Evolutionary conservation across 352 stramenopile genomes (phyloP).

Genomic region (Aphanomyces invadans): DNA sequence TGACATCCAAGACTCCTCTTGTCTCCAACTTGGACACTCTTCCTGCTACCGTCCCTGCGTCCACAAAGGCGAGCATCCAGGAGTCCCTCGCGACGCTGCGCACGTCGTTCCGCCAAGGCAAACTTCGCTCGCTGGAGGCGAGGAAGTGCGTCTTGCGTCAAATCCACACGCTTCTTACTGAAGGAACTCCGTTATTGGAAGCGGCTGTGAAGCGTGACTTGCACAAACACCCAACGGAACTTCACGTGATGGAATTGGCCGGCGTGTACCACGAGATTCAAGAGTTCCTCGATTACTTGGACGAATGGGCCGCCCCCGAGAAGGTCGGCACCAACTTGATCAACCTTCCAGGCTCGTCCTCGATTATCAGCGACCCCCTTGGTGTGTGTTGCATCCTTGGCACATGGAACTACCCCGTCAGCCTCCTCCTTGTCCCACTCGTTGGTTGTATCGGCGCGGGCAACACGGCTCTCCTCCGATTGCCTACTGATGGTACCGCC

Average conservation of each 20-base stretch:
- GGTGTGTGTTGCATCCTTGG: slow-evolving; percentile 86
- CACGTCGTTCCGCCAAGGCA: slow-evolving; percentile 4
- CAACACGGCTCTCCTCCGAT: slow-evolving; percentile 90
- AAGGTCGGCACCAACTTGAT: slow-evolving; percentile 44
- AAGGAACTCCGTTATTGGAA: slow-evolving; percentile 40
- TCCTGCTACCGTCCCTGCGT: neutral
- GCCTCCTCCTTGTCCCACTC: slow-evolving; percentile 71
- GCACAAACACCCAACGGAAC: slow-evolving; percentile 64
- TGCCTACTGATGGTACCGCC: slow-evolving; percentile 81
- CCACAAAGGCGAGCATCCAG: neutral
- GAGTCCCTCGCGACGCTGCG: neutral
- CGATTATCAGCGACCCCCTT: slow-evolving; percentile 58
- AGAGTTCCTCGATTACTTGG: slow-evolving; percentile 58
- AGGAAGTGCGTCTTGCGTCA: slow-evolving; percentile 43
- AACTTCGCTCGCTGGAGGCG: slow-evolving; percentile 24
- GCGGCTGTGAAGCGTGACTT: slow-evolving; percentile 58
- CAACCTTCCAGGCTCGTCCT: slow-evolving; percentile 50
- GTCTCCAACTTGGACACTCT: neutral
- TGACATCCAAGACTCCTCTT: neutral
- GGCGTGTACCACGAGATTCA: slow-evolving; percentile 56
- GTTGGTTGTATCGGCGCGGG: slow-evolving; percentile 78
- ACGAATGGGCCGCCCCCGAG: slow-evolving; percentile 50
- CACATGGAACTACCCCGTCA: slow-evolving; percentile 90
- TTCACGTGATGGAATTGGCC: slow-evolving; percentile 43
- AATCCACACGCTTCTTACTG: slow-evolving; percentile 42